Conservation (phyloP, 1,284 basidiomycete genomes). For the Golubevia sp. region DNA sequence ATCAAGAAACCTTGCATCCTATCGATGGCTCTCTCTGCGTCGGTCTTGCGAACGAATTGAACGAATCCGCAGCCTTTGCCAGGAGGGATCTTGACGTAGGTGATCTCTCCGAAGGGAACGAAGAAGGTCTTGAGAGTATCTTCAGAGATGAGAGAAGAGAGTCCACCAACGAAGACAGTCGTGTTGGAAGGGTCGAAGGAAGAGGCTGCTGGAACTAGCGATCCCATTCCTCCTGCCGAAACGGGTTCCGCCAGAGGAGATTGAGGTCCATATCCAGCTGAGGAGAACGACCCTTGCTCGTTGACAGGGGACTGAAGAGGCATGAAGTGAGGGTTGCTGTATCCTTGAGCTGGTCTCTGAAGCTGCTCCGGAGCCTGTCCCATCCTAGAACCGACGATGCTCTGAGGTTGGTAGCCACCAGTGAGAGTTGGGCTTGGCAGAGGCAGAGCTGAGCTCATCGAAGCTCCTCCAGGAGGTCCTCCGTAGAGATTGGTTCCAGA, state of each 20-base stretch:
- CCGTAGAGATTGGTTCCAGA: no score
- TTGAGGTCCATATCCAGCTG: neutral
- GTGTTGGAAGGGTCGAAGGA: constrained; percentile 55
- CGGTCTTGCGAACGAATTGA: constrained; percentile 86
- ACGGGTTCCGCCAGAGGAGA: neutral
- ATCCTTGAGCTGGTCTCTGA: no score
- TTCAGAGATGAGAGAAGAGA: constrained; percentile 54
- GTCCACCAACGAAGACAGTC: constrained; percentile 58
- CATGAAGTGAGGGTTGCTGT: no score
- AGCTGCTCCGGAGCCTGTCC: no score
- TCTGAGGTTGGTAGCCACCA: no score
- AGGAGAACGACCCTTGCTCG: neutral
- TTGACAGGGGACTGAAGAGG: neutral
- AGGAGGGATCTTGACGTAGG: constrained; percentile 82
- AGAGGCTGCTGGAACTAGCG: neutral
- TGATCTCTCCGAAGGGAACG: constrained; percentile 53
- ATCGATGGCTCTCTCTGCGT: constrained; percentile 89
- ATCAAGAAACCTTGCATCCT: constrained; percentile 95
- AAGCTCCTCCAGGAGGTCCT: no score
- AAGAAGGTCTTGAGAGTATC: constrained; percentile 52
- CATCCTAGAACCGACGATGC: no score
- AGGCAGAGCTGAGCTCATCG: no score
- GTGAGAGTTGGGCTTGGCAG: no score
- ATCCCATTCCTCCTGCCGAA: neutral
- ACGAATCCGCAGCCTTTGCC: constrained; percentile 96